Evolutionary conservation across 2,329 filamentous ascomycete genomes (phyloP), one percentile per base, ranked within the genome.

Genomic region (Sarocladiaceae sp.): DNA sequence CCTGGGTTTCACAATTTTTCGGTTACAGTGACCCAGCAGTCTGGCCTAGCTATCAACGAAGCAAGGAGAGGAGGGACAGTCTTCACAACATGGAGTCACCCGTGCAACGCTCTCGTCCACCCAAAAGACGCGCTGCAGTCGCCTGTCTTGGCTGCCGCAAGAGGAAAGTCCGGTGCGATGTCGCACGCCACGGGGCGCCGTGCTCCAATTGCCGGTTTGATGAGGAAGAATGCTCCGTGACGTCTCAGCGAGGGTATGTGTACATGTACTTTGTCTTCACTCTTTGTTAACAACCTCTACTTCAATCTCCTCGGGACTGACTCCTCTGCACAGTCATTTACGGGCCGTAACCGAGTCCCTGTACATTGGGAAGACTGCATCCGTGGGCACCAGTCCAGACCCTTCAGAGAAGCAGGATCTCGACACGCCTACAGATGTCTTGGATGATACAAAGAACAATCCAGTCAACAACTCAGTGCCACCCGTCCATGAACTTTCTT

Each of bases 201-300:
- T 44, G 40, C 15, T 44, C 40, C 22, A 44, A 44, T 20, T 44
- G 40, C 17, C 20, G 40, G 40, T 23, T 44, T 23, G 40, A 44
- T n/a, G 40, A 44, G 26, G 40, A 44, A n/a, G 40, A 44, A 23
- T 44, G 40, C 13, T 44, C 40, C 17, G 40, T 44, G 6, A 26
- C 40, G 10, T 44, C 40, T 26, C 25, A 44, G 5, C 11, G 40
- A 28, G 40, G 40, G 40, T 44, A n/a, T 26, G 40, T 26, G 13
- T 17, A 36, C 15, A 17, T 36, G 7, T 36, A 36, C 18, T n/a
- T n/a, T 5, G 15, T 36, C 6, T 17, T 36, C 33, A n/a, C 15
- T 17, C 15, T 36, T n/a, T n/a, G n/a, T n/a, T n/a, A n/a, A n/a
- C 33, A 8, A n/a, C 18, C 33, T n/a, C 33, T 36, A n/a, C 7